A percentile compares a stretch with the other conserved stretches of the same genome.
Conservation (phyloP, 169 alveolate species). For the Plasmodium cynomolgi region DNA sequence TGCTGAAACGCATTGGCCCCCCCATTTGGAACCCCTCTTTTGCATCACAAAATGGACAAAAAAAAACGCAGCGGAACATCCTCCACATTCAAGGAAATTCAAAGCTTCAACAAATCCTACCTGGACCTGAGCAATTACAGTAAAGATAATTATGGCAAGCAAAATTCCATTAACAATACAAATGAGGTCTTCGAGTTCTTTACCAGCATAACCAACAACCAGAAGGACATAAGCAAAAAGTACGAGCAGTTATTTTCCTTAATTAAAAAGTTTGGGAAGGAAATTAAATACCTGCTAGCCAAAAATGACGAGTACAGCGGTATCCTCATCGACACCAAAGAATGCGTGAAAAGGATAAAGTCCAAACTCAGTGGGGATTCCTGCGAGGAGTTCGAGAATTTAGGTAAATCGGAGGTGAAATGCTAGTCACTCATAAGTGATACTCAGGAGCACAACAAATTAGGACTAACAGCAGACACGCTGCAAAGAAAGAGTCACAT, state of each 20-base stretch:
- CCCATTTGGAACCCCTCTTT: neutral
- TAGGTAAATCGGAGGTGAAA: slow-evolving; percentile 16
- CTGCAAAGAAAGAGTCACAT: neutral
- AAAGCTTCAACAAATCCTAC: slow-evolving; percentile 43
- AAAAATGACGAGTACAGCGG: slow-evolving; percentile 58
- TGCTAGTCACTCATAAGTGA: neutral
- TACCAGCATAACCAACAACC: slow-evolving; percentile 63
- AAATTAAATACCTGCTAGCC: slow-evolving; percentile 56
- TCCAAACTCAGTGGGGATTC: slow-evolving; percentile 41
- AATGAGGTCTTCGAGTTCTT: slow-evolving; percentile 62
- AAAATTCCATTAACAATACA: slow-evolving; percentile 54
- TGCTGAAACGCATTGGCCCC: neutral
- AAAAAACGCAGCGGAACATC: slow-evolving; percentile 34
- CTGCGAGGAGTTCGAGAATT: slow-evolving; percentile 37
- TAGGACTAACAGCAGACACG: neutral
- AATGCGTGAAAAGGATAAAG: slow-evolving; percentile 43
- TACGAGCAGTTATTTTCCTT: slow-evolving; percentile 64
- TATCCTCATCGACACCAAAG: slow-evolving; percentile 51
- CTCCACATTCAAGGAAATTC: slow-evolving; percentile 36
- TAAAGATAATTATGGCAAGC: slow-evolving; percentile 39
- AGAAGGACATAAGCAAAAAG: slow-evolving; percentile 57
- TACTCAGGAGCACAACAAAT: neutral
- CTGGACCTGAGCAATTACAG: slow-evolving; percentile 53
- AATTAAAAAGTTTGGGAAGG: slow-evolving; percentile 68
- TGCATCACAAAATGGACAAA: slow-evolving; percentile 30